Percentiles rank a stretch among this genome's conserved stretches.
Conservation (phyloP, 345 rosid species). For the Hypericum perforatum region DNA sequence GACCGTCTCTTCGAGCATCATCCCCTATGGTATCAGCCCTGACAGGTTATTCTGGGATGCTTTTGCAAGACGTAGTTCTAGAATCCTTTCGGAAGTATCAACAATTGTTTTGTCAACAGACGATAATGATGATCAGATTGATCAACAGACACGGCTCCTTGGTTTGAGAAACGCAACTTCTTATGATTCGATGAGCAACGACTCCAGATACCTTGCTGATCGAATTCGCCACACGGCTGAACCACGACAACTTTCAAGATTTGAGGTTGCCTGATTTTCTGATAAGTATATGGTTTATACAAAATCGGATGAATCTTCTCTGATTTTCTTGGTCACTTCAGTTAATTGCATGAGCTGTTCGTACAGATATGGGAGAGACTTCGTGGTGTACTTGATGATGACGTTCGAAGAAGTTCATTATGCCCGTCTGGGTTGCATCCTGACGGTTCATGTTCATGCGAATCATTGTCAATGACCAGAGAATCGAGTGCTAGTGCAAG, state of each 20-base stretch:
- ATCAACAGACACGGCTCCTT: conserved; percentile 47
- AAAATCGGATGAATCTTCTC: neutral
- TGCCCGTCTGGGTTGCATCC: conserved; percentile 64
- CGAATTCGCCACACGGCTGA: conserved; percentile 40
- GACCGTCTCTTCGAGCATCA: conserved; percentile 40
- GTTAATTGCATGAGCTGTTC: conserved; percentile 9
- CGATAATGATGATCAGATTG: conserved; percentile 28
- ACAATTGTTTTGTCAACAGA: conserved; percentile 34
- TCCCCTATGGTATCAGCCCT: conserved; percentile 27
- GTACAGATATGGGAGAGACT: conserved; percentile 57
- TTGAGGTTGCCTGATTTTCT: conserved; percentile 35
- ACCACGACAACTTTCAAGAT: conserved; percentile 43
- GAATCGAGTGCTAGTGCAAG: conserved; percentile 46
- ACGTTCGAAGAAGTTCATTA: conserved; percentile 21
- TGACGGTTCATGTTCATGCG: conserved; percentile 57
- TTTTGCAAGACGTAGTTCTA: conserved; percentile 41
- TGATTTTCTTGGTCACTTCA: neutral
- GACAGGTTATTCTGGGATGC: conserved; percentile 52
- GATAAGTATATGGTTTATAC: neutral
- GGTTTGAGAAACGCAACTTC: conserved; percentile 36
- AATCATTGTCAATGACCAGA: conserved; percentile 31
- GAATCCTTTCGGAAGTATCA: conserved; percentile 34
- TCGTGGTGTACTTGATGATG: conserved; percentile 36
- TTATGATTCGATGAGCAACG: conserved; percentile 29
- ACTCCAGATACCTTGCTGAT: conserved; percentile 36